phyloP scores from a whole-genome alignment of 805 yeast genomes.

The Teunomyces cretensis region DNA sequence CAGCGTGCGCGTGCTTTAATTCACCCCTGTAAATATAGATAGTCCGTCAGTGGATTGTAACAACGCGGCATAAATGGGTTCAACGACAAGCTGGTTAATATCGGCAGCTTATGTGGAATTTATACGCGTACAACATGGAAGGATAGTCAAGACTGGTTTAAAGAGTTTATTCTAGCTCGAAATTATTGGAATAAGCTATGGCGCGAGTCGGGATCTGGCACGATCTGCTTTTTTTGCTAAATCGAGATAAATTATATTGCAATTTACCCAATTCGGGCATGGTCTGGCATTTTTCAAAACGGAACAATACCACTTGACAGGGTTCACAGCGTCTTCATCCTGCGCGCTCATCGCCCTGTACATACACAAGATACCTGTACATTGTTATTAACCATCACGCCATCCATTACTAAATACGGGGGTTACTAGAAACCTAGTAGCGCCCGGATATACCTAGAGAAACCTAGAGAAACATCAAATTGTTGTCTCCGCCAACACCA shows the following conservation, averaged over 20 bases:
- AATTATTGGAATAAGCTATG: too few relatives aligned
- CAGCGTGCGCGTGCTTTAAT: background rate
- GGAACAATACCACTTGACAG: too few relatives aligned
- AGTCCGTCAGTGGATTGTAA: background rate
- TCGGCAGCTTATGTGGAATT: too few relatives aligned
- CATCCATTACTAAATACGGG: background rate
- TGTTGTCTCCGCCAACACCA: conserved; percentile 26
- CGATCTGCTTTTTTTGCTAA: background rate
- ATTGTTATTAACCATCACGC: background rate
- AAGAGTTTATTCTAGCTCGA: too few relatives aligned
- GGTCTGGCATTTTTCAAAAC: too few relatives aligned
- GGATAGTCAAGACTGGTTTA: too few relatives aligned
- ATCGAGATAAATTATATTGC: background rate
- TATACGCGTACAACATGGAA: too few relatives aligned
- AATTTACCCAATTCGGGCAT: background rate
- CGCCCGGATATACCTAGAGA: background rate
- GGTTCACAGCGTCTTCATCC: too few relatives aligned
- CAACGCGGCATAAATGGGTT: too few relatives aligned
- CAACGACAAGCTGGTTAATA: too few relatives aligned
- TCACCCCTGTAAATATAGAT: background rate
- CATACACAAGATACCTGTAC: background rate
- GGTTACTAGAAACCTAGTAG: too few relatives aligned
- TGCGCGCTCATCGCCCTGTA: too few relatives aligned
- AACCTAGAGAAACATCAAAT: conserved; percentile 13
- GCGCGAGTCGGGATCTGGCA: background rate